Percentiles rank a stretch among this genome's conserved stretches.
These are phyloP conservation scores for Umbelopsis vinacea DNA, from an alignment of 192 early-diverging fungal genomes.

Conservation along the genomic window DNA sequence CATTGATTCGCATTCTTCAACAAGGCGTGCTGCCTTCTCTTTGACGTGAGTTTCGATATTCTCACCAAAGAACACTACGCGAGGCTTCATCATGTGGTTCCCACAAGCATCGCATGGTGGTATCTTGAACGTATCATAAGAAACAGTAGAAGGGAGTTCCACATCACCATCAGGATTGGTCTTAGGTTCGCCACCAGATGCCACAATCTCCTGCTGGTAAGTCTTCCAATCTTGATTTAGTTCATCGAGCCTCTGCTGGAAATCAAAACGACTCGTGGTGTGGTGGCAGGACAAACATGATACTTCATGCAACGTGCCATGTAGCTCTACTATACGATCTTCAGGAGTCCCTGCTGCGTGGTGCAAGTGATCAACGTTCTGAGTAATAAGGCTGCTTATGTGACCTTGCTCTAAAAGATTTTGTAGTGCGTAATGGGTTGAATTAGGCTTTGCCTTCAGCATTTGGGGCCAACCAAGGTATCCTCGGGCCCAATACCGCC, in stretches of 20 bases:
- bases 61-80: constrained; percentile 91
- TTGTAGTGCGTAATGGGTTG: constrained; percentile 66
- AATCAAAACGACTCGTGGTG: constrained; percentile 54
- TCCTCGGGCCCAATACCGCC: constrained; percentile 92
- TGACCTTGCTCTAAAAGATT: constrained; percentile 50
- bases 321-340: constrained; percentile 75
- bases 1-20: constrained; percentile 64
- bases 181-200: constrained; percentile 37
- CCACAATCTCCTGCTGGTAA: constrained; percentile 38
- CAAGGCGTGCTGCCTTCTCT: constrained; percentile 55
- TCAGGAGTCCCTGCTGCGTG: constrained; percentile 54
- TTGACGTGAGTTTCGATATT: constrained; percentile 68
- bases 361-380: constrained; percentile 92
- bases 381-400: constrained; percentile 75
- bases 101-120: constrained; percentile 72
- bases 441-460: constrained; percentile 71
- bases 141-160: constrained; percentile 57
- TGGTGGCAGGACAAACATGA: constrained; percentile 73
- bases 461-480: constrained; percentile 83
- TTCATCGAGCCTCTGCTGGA: constrained; percentile 65
- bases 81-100: constrained; percentile 70
- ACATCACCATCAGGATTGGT: constrained; percentile 88
- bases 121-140: constrained; percentile 72
- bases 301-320: constrained; percentile 79
- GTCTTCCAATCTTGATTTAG: constrained; percentile 73